Evolutionary conservation across 2,329 filamentous ascomycete species (phyloP).

Genomic region (Botrytis fragariae): DNA sequence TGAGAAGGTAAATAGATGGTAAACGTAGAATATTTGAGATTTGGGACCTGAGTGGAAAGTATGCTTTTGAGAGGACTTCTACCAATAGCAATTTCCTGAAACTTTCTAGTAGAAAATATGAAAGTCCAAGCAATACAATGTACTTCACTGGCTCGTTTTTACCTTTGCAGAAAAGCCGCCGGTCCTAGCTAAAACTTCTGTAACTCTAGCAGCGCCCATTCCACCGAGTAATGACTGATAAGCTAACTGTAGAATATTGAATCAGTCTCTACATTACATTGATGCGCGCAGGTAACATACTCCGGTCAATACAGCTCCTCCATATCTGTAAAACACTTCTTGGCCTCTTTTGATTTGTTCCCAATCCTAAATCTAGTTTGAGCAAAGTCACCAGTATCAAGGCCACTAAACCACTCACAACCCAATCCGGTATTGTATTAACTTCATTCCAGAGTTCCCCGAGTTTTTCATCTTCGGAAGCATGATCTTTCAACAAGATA

Average conservation of each 20-base stretch:
- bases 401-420: slow-evolving; percentile 38
- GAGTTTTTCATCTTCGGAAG: slow-evolving; percentile 53
- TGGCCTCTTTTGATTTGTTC: slow-evolving; percentile 71
- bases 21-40: background rate
- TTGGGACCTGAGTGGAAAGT: background rate
- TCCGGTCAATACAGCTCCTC: slow-evolving; percentile 61
- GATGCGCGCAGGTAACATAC: slow-evolving; percentile 35
- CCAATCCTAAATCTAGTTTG: slow-evolving; percentile 53
- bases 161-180: slow-evolving; percentile 66
- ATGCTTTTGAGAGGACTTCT: background rate
- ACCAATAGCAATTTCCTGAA: background rate
- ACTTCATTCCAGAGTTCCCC: slow-evolving; percentile 62
- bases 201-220: slow-evolving; percentile 70
- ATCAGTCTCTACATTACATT: slow-evolving; percentile 6
- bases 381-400: background rate
- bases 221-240: slow-evolving; percentile 64
- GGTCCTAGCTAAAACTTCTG: slow-evolving; percentile 71
- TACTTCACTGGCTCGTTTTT: background rate
- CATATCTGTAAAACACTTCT: slow-evolving; percentile 75
- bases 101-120: background rate
- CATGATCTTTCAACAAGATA: slow-evolving; percentile 57
- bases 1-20: too few relatives aligned
- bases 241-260: slow-evolving; percentile 41
- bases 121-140: too few relatives aligned
- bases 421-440: slow-evolving; percentile 68